A percentile compares a stretch with the other conserved stretches of the same genome.
These are phyloP conservation scores for Cenchrus americanus DNA, from an alignment of 176 grass and related monocot genomes.

Conservation along the genomic window DNA sequence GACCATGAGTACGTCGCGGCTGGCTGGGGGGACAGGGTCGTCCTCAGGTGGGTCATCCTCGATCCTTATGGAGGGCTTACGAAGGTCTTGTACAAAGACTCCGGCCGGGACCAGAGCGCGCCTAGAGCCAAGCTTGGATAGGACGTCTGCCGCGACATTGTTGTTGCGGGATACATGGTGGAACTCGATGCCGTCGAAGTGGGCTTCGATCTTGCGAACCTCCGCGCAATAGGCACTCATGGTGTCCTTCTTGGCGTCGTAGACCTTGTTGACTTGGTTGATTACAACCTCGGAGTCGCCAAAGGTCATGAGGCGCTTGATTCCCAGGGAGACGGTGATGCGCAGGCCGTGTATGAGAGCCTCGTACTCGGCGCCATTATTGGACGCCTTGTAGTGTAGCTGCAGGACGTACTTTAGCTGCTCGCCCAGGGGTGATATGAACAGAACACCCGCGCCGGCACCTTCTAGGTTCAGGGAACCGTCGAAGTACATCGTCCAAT, in stretches of 20 bases:
- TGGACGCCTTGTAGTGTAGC: not conserved
- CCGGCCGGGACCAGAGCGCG: no score
- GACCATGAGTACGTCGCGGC: no score
- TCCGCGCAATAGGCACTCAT: no score
- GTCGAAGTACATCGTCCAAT: not conserved
- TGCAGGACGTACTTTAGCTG: not conserved
- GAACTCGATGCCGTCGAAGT: not conserved
- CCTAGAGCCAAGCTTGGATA: not conserved
- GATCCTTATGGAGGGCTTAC: no score
- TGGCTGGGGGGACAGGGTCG: no score
- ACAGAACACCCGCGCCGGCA: fast-evolving
- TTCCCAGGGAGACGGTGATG: not conserved
- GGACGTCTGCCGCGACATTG: not conserved
- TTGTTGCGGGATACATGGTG: not conserved
- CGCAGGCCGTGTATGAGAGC: not conserved
- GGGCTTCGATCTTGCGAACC: no score
- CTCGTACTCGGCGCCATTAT: not conserved
- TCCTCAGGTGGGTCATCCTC: no score
- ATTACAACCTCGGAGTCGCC: not conserved
- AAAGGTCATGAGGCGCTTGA: not conserved
- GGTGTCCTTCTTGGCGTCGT: no score
- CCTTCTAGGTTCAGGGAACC: not conserved
- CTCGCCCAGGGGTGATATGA: not conserved
- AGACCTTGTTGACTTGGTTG: not conserved
- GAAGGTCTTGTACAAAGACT: no score